Conservation (phyloP, 768 basidiomycete genomes). For the Krasilnikovozyma curviuscula region DNA sequence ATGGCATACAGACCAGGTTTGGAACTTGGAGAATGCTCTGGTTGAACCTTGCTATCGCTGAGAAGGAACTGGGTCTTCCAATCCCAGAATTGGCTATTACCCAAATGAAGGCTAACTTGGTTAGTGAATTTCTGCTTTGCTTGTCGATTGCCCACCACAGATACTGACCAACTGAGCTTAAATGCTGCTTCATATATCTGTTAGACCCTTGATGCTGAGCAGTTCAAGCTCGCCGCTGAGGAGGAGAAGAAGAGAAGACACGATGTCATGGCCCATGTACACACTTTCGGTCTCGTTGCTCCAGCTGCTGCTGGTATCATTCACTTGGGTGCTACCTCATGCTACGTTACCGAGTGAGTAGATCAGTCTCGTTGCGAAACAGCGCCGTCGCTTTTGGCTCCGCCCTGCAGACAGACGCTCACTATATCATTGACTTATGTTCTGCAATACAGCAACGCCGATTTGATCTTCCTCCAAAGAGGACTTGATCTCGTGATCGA, state of each 20-base stretch:
- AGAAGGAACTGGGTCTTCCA: constrained; percentile 81
- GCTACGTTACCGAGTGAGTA: constrained; percentile 91
- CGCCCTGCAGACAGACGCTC: background rate
- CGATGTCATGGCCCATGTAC: constrained; percentile 99
- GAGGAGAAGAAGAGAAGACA: constrained; percentile 96
- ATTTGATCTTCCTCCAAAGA: constrained; percentile 84
- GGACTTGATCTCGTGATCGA: constrained; percentile 65
- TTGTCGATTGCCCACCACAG: background rate
- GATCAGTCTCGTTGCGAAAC: no score
- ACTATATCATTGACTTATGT: background rate
- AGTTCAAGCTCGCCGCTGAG: constrained; percentile 73
- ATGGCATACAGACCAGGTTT: constrained; percentile 55
- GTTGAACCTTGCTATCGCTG: constrained; percentile 88
- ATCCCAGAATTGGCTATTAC: constrained; percentile 78
- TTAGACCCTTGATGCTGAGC: constrained; percentile 63
- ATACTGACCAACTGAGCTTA: background rate
- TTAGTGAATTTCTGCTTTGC: constrained; percentile 25
- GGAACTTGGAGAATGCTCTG: constrained; percentile 87
- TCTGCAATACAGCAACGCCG: constrained; percentile 58
- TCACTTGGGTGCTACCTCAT: constrained; percentile 91
- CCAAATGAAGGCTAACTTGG: constrained; percentile 87
- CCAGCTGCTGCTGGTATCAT: constrained; percentile 92
- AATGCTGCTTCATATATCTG: background rate
- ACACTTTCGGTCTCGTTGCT: constrained; percentile 84
- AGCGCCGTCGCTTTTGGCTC: no score